A percentile compares a stretch with the other conserved stretches of the same genome.
phyloP scores from a whole-genome alignment of 768 basidiomycete genomes.

The Terana coerulea region DNA sequence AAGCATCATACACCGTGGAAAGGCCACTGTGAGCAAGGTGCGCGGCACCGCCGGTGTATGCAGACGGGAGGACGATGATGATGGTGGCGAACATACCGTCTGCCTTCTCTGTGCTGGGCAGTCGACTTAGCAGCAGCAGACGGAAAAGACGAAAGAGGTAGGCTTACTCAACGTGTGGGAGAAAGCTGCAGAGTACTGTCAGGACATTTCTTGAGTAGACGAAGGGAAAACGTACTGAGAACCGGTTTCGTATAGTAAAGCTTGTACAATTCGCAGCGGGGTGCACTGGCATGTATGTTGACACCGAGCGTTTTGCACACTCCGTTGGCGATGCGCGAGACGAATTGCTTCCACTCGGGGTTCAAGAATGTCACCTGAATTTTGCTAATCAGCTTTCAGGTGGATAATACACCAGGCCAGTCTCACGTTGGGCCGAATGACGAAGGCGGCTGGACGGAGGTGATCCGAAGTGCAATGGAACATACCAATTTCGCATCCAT shows the following conservation, averaged over 20 bases:
- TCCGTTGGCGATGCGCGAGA: constrained; percentile 26
- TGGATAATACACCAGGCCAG: too few species aligned
- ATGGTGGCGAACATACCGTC: constrained; percentile 51
- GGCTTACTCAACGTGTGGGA: constrained; percentile 45
- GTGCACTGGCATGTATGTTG: constrained; percentile 20
- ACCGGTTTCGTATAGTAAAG: constrained; percentile 45
- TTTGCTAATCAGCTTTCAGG: not conserved
- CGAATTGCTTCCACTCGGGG: constrained; percentile 35
- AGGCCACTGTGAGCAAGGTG: constrained; percentile 37
- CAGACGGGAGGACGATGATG: constrained; percentile 43
- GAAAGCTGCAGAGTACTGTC: too few species aligned
- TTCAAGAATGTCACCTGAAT: constrained; percentile 36
- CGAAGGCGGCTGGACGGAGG: too few species aligned
- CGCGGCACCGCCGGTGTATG: constrained; percentile 40
- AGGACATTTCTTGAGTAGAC: not conserved
- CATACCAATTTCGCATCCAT: constrained; percentile 34
- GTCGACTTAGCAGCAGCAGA: too few species aligned
- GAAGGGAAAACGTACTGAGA: constrained; percentile 40
- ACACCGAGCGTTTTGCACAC: constrained; percentile 38
- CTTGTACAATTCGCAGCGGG: constrained; percentile 42
- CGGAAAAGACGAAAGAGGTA: not conserved
- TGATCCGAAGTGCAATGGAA: not conserved
- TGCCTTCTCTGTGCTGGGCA: constrained; percentile 40
- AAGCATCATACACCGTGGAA: constrained; percentile 34
- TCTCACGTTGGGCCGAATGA: too few species aligned